These are phyloP conservation scores for Ilex asprella DNA, from an alignment of 257 asterid genomes.

Conservation along the genomic window DNA sequence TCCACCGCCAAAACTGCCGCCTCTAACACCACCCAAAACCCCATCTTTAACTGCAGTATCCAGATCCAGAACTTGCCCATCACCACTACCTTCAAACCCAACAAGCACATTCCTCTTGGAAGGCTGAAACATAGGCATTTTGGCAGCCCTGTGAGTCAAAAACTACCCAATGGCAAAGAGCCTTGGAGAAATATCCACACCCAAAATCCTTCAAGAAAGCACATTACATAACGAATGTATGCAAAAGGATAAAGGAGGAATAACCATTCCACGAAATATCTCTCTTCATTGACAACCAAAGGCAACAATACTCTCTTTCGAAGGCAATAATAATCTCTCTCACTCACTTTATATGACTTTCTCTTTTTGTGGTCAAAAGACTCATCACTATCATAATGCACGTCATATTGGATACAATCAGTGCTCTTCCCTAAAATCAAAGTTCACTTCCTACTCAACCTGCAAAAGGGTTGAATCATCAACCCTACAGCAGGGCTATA, in stretches of 20 bases:
- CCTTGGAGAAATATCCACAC: too few species aligned
- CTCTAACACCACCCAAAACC: conserved; percentile 33
- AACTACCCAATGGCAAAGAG: too few species aligned
- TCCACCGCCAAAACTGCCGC: conserved; percentile 23
- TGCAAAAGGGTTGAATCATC: conserved; percentile 22
- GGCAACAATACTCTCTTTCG: too few species aligned
- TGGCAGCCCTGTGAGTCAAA: conserved; percentile 36
- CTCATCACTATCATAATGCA: conserved; percentile 36
- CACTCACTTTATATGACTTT: conserved; percentile 38
- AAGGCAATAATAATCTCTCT: conserved; percentile 8
- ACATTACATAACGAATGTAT: too few species aligned
- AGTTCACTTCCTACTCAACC: conserved; percentile 26
- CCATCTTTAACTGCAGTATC: conserved; percentile 43
- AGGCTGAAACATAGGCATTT: conserved; percentile 5
- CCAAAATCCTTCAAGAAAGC: too few species aligned
- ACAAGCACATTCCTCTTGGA: too few species aligned
- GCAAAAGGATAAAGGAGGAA: too few species aligned
- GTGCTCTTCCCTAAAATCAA: conserved; percentile 13
- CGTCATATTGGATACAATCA: conserved; percentile 24
- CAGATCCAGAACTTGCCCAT: conserved; percentile 26
- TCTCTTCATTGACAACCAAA: too few species aligned
- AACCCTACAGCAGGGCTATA: not conserved
- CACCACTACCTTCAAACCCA: too few species aligned
- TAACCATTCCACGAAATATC: too few species aligned
- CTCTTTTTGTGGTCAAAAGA: conserved; percentile 51